These are phyloP conservation scores for Eragrostis curvula DNA, from an alignment of 176 grass and related monocot species.

Conservation along the genomic window DNA sequence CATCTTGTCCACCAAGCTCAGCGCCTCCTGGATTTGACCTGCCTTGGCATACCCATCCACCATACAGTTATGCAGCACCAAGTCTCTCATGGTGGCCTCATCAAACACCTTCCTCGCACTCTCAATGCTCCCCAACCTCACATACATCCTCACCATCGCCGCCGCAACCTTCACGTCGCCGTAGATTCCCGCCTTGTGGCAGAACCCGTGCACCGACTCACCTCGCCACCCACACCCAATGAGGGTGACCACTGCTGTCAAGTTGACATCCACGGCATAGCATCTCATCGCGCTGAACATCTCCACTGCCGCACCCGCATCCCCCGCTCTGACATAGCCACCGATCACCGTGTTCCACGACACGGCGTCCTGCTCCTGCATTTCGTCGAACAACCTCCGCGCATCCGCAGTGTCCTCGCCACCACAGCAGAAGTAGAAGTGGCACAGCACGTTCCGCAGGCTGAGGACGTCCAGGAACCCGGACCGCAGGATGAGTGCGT, in stretches of 20 bases:
- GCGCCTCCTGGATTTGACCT: constrained; percentile 49
- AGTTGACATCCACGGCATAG: constrained; percentile 19
- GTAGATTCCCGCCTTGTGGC: constrained; percentile 44
- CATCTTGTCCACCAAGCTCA: constrained; percentile 50
- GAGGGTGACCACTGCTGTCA: constrained; percentile 20
- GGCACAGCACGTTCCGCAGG: constrained; percentile 59
- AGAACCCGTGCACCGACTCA: constrained; percentile 50
- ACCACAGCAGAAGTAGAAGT: constrained; percentile 50
- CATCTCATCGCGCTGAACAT: constrained; percentile 44
- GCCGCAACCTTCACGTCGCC: constrained; percentile 49
- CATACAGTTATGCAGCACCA: constrained; percentile 75
- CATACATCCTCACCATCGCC: constrained; percentile 55
- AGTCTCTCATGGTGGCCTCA: constrained; percentile 36
- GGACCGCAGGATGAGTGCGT: constrained; percentile 40
- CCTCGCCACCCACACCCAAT: constrained; percentile 24
- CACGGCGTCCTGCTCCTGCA: constrained; percentile 35
- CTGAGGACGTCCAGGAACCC: constrained; percentile 46
- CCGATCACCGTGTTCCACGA: constrained; percentile 66
- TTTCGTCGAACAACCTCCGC: constrained; percentile 54
- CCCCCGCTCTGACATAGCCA: constrained; percentile 35
- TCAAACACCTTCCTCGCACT: constrained; percentile 53
- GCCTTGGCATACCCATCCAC: constrained; percentile 65
- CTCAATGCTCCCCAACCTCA: constrained; percentile 13
- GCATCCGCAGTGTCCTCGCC: constrained; percentile 12
- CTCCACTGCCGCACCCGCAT: background rate